A percentile compares a stretch with the other conserved stretches of the same genome.
Conservation (phyloP, 306 rosid species). For the Styphnolobium japonicum region DNA sequence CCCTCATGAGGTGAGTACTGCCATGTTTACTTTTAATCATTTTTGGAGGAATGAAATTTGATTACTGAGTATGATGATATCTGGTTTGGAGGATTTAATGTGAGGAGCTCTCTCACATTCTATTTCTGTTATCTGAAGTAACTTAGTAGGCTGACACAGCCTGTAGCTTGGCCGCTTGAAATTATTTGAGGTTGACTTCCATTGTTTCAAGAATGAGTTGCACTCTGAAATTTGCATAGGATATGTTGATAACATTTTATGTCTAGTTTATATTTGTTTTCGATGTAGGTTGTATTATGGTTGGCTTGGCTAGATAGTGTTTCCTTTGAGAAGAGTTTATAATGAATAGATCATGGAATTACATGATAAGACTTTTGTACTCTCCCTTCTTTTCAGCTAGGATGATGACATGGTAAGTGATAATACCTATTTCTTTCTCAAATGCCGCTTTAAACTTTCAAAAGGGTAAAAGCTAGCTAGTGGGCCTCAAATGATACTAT, state of each 20-base stretch:
- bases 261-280: no score
- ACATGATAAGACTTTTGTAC: not conserved
- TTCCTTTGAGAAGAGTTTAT: no score
- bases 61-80: constrained; percentile 4
- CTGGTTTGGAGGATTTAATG: constrained; percentile 1
- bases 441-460: not conserved
- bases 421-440: not conserved
- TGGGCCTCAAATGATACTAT: constrained; percentile 6
- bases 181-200: not conserved
- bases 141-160: not conserved
- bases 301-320: no score
- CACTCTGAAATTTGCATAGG: no score
- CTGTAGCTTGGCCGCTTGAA: not conserved
- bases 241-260: no score
- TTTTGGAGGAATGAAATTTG: constrained; percentile 6
- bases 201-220: no score
- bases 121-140: constrained; percentile 5
- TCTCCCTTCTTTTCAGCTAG: not conserved
- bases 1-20: constrained; percentile 71
- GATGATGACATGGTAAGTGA: not conserved
- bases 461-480: not conserved
- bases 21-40: constrained; percentile 14
- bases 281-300: no score
- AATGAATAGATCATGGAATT: not conserved
- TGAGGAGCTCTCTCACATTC: not conserved